A percentile compares a stretch with the other conserved stretches of the same genome.
These are phyloP conservation scores for Lenwebbia sp. DNA, from an alignment of 345 rosid species.

Conservation along the genomic window DNA sequence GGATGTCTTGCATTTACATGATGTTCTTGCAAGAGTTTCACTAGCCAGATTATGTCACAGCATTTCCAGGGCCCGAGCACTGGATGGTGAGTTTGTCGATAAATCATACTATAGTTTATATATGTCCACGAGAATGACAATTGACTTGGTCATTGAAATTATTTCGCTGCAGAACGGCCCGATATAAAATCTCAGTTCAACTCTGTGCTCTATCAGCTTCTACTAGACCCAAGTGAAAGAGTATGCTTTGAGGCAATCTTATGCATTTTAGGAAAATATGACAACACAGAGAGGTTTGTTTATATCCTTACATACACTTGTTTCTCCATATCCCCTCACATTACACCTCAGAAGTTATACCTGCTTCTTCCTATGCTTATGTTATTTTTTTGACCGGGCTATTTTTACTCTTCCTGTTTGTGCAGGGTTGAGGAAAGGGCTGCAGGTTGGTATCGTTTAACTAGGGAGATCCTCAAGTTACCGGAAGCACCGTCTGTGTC, in stretches of 20 bases:
- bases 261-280: conserved; percentile 83
- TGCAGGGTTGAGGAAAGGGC: conserved; percentile 90
- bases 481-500: conserved; percentile 86
- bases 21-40: conserved; percentile 96
- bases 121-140: not conserved
- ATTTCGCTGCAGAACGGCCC: conserved; percentile 63
- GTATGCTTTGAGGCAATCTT: conserved; percentile 97
- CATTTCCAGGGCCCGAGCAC: conserved; percentile 81
- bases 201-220: conserved; percentile 87
- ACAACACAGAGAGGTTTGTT: conserved; percentile 61
- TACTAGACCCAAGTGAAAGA: conserved; percentile 97
- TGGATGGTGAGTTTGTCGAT: conserved; percentile 61
- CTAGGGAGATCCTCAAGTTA: conserved; percentile 92
- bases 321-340: not conserved
- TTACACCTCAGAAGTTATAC: not conserved
- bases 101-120: conserved; percentile 2
- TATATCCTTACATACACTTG: not conserved
- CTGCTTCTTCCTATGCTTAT: not conserved
- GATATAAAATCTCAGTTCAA: conserved; percentile 91
- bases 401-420: not conserved
- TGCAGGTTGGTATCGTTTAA: conserved; percentile 94
- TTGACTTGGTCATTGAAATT: conserved; percentile 7
- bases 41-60: conserved; percentile 89
- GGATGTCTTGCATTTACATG: conserved; percentile 98
- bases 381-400: not conserved